Base-by-base conservation (phyloP, 2,329 filamentous ascomycete genomes). In the Arthroderma sp. region DNA sequence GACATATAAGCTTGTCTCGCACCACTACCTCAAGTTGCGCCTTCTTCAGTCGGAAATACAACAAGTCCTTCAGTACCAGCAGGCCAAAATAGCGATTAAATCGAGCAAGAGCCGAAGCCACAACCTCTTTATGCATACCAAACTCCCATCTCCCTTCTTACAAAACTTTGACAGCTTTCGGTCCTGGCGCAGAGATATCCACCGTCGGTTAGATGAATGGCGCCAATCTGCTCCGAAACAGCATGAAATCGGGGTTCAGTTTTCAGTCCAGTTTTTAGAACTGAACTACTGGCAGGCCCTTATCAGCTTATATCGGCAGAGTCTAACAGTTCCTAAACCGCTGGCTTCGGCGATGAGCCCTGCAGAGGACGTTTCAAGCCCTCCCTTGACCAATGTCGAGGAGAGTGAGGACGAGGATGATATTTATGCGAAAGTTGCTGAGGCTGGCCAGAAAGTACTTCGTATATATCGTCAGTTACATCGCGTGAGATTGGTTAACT, bases 251-350 rank as follows among this genome's bases (percentile, higher is more conserved):
- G 88, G 88, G 1, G 91, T 96, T 2, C 79, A 79, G 3, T 96
- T 96, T 60, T 87, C 84, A 0, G 80, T 85, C 1, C 83, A 94
- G 45, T 94, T 96, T 55, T 66, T 95, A 4, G 86, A 95, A 55
- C 73, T 96, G 49, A 96, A 96, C 62, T 96, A 96, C 64, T 96
- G 89, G 88, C 89, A 95, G 61, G 86, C 87, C 3, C 80, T 96
- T 49, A 93, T 95, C 53, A 87, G 95, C 81, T 75, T 96, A 15
- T 96, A 96, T 61, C 75, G 89, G 45, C 89, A 94, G 62, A 91
- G 87, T 61, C 65, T 94, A 49, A 83, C 85, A 40, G 85, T 94
- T 11, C 89, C 89, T 1, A 78, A 83, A 36, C 79, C 87, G 57
- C 79, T 96, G 47, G 85, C 88, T 44, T 80, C 80, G 44, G 89